Base-by-base conservation (phyloP, 2,329 filamentous ascomycete species). In the Leptodontidium sp. region DNA sequence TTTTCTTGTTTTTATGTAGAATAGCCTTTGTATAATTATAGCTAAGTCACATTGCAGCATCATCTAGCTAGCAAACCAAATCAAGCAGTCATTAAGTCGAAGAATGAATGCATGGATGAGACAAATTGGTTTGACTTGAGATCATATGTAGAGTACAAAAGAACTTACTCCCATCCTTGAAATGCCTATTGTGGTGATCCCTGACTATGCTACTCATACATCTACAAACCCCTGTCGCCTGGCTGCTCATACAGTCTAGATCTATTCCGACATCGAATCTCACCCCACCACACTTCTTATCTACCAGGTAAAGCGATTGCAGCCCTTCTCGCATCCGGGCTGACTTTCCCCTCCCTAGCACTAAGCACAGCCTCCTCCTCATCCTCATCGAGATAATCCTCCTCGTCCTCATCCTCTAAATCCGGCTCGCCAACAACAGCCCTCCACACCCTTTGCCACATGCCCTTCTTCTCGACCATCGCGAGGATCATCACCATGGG, bases 391-490 rank as follows among this genome's bases (percentile, higher is more conserved):
- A 90, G 87, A 70, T 88, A 85, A 68, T 90, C 88, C 72, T 82
- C 81, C 12, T 63, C 61, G 3, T 64, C 62, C 4, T 84, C 83
- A 4, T 82, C 83, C 12, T 86, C 84, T 1, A 86, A 84, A 1
- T 88, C 87, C 0, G 84, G 83, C 65, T 83, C 81, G 0, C 91
- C 91, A 66, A 88, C 83, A 0, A 92, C 81, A 66, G 88, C 87
- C 66, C 84, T 87, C 89, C 91, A 95, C n/a, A 95, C 88, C 17
- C 94, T 86, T 72, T 89, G 87, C 93, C 93, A 96, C 81, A 97
- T 86, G 0, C 94, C 95, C 82, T 94, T 97, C 86, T 99, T 99
- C 81, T 97, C 93, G 66, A 92, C 87, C 80, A 98, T 90, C 2
- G 94, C 95, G 70, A 98, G 83, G 58, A 98, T 93, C 85, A 99